Evolutionary conservation across 345 rosid genomes (phyloP).

Genomic region (Populus deltoides): DNA sequence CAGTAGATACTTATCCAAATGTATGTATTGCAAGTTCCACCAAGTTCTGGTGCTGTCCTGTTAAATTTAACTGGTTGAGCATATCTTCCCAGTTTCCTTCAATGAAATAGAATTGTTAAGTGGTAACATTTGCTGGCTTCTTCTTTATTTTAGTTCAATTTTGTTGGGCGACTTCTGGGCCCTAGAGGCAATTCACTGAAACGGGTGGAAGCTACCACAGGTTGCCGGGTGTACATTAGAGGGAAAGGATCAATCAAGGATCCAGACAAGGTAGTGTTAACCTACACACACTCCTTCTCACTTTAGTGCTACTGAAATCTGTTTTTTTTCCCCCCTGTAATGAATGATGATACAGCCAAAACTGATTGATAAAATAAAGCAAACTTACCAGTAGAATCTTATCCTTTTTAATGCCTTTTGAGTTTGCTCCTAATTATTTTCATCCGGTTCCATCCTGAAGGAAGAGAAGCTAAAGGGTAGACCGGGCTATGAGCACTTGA

Average conservation of each 20-base stretch:
- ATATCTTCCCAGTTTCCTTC: neutral
- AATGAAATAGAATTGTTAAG: neutral
- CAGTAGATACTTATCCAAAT: conserved; percentile 83
- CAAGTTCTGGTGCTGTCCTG: conserved; percentile 1
- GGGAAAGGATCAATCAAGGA: conserved; percentile 99
- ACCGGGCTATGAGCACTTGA: conserved; percentile 53
- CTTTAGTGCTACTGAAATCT: neutral
- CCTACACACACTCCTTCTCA: conserved; percentile 1
- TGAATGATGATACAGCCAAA: neutral
- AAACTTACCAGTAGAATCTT: neutral
- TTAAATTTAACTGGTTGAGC: neutral
- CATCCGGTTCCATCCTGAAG: conserved; percentile 14
- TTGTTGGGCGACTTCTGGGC: conserved; percentile 96
- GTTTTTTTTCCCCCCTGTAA: neutral
- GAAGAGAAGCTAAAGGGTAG: conserved; percentile 48
- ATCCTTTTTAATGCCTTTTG: neutral
- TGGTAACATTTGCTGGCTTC: conserved; percentile 1
- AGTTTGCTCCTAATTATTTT: conserved; percentile 13
- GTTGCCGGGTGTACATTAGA: conserved; percentile 95
- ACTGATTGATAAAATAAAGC: conserved; percentile 6
- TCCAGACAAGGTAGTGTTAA: conserved; percentile 75
- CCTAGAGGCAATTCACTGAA: conserved; percentile 98
- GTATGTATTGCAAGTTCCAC: conserved; percentile 30
- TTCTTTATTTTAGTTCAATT: conserved; percentile 66
- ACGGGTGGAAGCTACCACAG: conserved; percentile 97